phyloP scores from a whole-genome alignment of 352 stramenopile genomes.

The Phytophthora macrochlamydospora region DNA sequence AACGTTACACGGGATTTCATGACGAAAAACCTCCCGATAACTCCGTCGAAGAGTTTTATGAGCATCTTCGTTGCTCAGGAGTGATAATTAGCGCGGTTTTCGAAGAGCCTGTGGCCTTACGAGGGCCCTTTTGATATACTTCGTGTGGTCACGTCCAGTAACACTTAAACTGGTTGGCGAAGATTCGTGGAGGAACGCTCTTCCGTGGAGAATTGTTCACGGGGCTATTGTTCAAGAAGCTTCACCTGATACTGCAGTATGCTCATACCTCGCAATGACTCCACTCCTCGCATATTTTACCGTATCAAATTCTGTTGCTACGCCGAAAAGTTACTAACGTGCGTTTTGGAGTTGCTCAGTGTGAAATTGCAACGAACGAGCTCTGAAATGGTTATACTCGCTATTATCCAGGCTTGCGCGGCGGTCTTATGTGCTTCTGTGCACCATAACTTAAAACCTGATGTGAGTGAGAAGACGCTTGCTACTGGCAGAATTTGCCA shows the following conservation, averaged over 20 bases:
- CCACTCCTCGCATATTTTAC: conserved; percentile 53
- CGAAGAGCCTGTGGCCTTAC: conserved; percentile 22
- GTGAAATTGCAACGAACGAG: conserved; percentile 35
- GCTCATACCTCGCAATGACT: conserved; percentile 41
- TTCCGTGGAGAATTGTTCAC: conserved; percentile 46
- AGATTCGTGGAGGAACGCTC: conserved; percentile 45
- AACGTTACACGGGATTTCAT: conserved; percentile 22
- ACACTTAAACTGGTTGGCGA: conserved; percentile 35
- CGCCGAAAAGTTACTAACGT: conserved; percentile 42
- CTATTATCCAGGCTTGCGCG: conserved; percentile 39
- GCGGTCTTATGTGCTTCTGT: conserved; percentile 43
- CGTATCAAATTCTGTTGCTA: conserved; percentile 34
- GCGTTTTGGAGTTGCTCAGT: conserved; percentile 48
- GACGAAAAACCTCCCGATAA: conserved; percentile 25
- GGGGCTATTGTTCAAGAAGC: conserved; percentile 39
- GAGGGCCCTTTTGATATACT: conserved; percentile 50
- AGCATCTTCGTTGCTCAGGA: conserved; percentile 27
- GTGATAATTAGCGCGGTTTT: conserved; percentile 32
- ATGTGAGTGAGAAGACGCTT: neutral
- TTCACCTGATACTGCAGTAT: conserved; percentile 25
- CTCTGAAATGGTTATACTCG: conserved; percentile 28
- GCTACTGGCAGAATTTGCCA: conserved; percentile 22
- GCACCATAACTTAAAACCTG: conserved; percentile 21
- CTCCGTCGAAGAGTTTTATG: conserved; percentile 23
- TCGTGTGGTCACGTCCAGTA: conserved; percentile 50